Conservation (phyloP, 1,284 basidiomycete genomes). For the Lentinula novae-zelandiae region DNA sequence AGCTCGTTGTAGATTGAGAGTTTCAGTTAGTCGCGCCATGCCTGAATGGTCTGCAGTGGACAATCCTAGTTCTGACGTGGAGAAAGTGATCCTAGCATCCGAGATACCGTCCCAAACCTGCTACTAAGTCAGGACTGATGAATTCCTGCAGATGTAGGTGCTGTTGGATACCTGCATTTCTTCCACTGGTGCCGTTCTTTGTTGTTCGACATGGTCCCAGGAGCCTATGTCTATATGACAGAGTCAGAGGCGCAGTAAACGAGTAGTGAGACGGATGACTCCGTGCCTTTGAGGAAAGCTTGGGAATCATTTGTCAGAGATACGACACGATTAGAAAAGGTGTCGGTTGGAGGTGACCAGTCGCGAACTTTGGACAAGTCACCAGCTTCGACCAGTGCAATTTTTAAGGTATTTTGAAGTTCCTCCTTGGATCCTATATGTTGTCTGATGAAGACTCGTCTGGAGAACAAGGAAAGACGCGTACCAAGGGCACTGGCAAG, state of each 20-base stretch:
- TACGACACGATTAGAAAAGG: conserved; percentile 86
- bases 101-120: conserved; percentile 91
- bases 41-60: conserved; percentile 28
- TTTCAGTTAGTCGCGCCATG: conserved; percentile 86
- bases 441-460: neutral
- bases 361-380: conserved; percentile 65
- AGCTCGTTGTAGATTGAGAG: conserved; percentile 85
- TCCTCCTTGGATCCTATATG: conserved; percentile 49
- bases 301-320: conserved; percentile 87
- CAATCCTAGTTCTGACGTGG: conserved; percentile 46
- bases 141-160: neutral
- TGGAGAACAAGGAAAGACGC: conserved; percentile 18
- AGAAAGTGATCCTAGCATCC: conserved; percentile 74
- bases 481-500: conserved; percentile 84
- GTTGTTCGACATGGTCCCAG: conserved; percentile 76
- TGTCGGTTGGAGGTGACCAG: conserved; percentile 59
- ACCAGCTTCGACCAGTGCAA: conserved; percentile 79
- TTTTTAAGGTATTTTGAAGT: conserved; percentile 46
- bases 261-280: neutral
- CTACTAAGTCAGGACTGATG: conserved; percentile 4
- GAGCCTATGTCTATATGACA: conserved; percentile 65
- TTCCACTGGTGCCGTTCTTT: conserved; percentile 69
- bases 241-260: neutral
- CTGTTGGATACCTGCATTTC: conserved; percentile 72
- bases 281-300: conserved; percentile 69